Evolutionary conservation across 352 stramenopile species (phyloP).

Genomic region (Pythium rhizo-oryzae): DNA sequence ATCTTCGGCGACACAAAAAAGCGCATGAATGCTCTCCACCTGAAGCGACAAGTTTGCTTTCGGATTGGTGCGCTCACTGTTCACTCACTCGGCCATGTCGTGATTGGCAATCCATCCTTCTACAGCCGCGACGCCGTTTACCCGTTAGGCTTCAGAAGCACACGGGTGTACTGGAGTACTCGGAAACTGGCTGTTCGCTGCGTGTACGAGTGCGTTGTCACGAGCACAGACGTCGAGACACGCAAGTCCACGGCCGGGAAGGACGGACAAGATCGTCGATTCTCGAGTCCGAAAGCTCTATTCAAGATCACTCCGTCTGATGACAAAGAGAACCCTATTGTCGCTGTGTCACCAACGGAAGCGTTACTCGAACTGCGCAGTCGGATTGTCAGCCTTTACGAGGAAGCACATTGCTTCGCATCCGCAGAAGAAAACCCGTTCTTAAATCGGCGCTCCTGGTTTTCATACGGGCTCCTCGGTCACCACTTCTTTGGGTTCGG

Average conservation of each 20-base stretch:
- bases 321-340: constrained; percentile 62
- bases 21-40: constrained; percentile 50
- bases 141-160: constrained; percentile 89
- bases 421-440: constrained; percentile 71
- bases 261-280: constrained; percentile 21
- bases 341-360: constrained; percentile 64
- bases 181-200: constrained; percentile 57
- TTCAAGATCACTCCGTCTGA: constrained; percentile 85
- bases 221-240: constrained; percentile 73
- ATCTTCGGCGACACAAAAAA: constrained; percentile 59
- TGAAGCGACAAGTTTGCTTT: constrained; percentile 61
- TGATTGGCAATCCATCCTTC: constrained; percentile 83
- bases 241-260: constrained; percentile 33
- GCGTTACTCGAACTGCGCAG: constrained; percentile 73
- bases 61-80: constrained; percentile 79
- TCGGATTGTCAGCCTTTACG: constrained; percentile 73
- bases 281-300: constrained; percentile 36
- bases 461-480: constrained; percentile 74
- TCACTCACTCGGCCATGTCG: constrained; percentile 78
- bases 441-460: constrained; percentile 75
- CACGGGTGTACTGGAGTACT: constrained; percentile 93
- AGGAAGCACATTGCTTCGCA: constrained; percentile 41
- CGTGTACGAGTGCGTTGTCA: constrained; percentile 92
- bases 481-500: constrained; percentile 87
- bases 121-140: constrained; percentile 88